Evolutionary conservation across 192 early-diverging fungal species (phyloP).

Genomic region (Mortierella alpina): DNA sequence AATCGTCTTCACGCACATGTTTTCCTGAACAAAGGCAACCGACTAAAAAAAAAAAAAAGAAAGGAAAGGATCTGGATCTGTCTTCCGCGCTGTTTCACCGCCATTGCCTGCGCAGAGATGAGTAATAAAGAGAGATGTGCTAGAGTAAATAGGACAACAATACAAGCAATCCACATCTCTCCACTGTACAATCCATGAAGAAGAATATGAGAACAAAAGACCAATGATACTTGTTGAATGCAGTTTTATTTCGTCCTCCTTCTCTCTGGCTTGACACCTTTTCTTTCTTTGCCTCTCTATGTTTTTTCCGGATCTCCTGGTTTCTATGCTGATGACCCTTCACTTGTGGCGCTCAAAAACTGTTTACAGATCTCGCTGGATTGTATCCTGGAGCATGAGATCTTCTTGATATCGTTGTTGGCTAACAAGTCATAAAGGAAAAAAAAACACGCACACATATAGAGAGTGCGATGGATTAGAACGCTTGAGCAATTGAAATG

Average conservation of each 20-base stretch:
- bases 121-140: background rate
- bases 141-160: no score
- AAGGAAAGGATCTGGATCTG: background rate
- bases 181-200: no score
- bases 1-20: slow-evolving; percentile 38
- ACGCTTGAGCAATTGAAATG: background rate
- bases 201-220: background rate
- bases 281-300: background rate
- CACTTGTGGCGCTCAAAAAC: slow-evolving; percentile 46
- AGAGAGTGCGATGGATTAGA: background rate
- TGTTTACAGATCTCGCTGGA: slow-evolving; percentile 53
- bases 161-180: no score
- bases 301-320: background rate
- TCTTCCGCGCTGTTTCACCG: no score
- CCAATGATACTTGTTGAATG: no score
- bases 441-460: background rate
- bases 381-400: slow-evolving; percentile 54
- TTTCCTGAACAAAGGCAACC: slow-evolving; percentile 12
- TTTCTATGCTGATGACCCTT: slow-evolving; percentile 29
- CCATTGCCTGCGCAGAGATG: background rate
- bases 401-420: slow-evolving; percentile 52
- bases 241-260: background rate
- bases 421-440: slow-evolving; percentile 1
- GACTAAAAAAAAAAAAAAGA: background rate
- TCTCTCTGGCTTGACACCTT: background rate